phyloP scores from a whole-genome alignment of 352 stramenopile genomes.

The Phytopythium montanum region DNA sequence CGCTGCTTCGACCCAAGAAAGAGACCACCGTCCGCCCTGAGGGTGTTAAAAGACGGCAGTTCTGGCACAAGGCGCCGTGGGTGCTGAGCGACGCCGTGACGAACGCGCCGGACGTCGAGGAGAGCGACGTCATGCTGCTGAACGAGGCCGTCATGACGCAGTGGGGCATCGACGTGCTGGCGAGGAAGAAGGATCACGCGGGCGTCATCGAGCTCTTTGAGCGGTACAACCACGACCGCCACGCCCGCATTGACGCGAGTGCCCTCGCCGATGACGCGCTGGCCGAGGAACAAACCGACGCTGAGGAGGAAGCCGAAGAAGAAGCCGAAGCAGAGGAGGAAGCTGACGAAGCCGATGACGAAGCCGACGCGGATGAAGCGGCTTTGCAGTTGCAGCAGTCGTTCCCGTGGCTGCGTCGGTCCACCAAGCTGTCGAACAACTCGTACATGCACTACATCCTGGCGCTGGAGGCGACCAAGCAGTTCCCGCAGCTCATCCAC shows the following conservation, averaged over 20 bases:
- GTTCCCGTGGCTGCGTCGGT: neutral
- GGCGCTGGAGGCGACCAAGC: constrained; percentile 20
- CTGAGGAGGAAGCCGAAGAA: too few relatives aligned
- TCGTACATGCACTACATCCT: constrained; percentile 28
- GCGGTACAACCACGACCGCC: constrained; percentile 23
- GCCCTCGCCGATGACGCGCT: neutral
- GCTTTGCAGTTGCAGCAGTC: neutral
- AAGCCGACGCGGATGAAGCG: too few relatives aligned
- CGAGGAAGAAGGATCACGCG: constrained; percentile 1
- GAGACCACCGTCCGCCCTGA: neutral
- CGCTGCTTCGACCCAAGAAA: constrained; percentile 9
- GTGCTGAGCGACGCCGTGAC: neutral
- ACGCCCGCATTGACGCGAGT: neutral
- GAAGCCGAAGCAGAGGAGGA: too few relatives aligned
- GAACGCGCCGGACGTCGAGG: neutral
- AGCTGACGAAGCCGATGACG: too few relatives aligned
- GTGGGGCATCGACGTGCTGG: neutral
- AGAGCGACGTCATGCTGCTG: constrained; percentile 19
- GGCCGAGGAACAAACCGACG: neutral
- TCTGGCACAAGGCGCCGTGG: neutral
- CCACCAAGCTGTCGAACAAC: constrained; percentile 12
- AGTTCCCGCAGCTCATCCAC: constrained; percentile 24
- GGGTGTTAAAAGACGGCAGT: neutral
- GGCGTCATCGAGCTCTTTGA: constrained; percentile 25
- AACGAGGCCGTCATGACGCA: constrained; percentile 25